Evolutionary conservation across 2,329 filamentous ascomycete species (phyloP).

Genomic region (Chaetomium olivaceum): DNA sequence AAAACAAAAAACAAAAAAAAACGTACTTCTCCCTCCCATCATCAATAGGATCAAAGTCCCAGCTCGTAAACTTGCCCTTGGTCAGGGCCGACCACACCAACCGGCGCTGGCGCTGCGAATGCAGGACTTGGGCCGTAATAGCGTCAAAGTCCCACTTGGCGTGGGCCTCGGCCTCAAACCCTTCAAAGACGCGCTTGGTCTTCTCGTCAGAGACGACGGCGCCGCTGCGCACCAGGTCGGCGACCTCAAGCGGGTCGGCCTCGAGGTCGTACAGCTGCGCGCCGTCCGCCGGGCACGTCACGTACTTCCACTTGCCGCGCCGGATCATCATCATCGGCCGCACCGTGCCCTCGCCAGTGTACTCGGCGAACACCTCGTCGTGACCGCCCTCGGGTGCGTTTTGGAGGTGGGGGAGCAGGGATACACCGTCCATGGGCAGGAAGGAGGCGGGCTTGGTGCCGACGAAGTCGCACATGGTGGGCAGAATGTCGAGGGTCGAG

Average conservation of each 20-base stretch:
- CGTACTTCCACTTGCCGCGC: constrained; percentile 86
- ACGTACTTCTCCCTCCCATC: constrained; percentile 66
- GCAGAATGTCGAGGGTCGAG: constrained; percentile 86
- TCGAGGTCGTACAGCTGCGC: constrained; percentile 81
- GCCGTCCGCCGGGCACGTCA: constrained; percentile 80
- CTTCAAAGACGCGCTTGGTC: constrained; percentile 54
- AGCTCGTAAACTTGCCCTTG: constrained; percentile 73
- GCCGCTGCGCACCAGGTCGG: constrained; percentile 61
- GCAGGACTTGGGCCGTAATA: constrained; percentile 73
- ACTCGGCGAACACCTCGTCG: constrained; percentile 91
- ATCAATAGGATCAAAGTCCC: constrained; percentile 80
- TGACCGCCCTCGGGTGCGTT: constrained; percentile 59
- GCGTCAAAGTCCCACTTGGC: constrained; percentile 77
- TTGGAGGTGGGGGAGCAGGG: constrained; percentile 75
- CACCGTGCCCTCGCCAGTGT: constrained; percentile 89
- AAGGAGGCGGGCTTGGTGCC: constrained; percentile 67
- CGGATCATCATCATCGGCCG: constrained; percentile 93
- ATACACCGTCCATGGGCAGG: constrained; percentile 84
- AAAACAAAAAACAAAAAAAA: no score
- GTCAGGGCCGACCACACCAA: constrained; percentile 79
- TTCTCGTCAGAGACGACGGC: constrained; percentile 42
- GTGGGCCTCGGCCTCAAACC: constrained; percentile 72
- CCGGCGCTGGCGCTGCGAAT: constrained; percentile 75
- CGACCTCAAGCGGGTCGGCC: constrained; percentile 73
- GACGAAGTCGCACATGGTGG: constrained; percentile 82